Conservation (phyloP, 2,329 filamentous ascomycete genomes). For the Fonsecaea pugnacius region DNA sequence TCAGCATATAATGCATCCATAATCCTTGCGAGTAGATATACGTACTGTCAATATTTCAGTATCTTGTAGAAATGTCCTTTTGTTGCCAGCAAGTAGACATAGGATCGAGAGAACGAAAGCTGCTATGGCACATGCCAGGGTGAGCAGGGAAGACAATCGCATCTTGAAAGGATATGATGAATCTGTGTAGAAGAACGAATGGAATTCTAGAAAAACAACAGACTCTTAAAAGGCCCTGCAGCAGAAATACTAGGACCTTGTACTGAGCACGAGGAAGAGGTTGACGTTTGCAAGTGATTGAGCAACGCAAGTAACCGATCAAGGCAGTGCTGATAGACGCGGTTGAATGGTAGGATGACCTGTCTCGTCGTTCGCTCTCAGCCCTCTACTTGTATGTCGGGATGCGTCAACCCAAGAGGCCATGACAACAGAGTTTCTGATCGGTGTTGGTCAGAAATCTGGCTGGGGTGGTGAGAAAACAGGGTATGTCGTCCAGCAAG, state of each 20-base stretch:
- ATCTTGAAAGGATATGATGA: slow-evolving; percentile 40
- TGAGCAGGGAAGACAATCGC: slow-evolving; percentile 56
- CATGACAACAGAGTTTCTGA: slow-evolving; percentile 9
- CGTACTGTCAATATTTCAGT: slow-evolving; percentile 62
- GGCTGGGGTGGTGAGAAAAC: slow-evolving; percentile 12
- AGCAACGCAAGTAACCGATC: neutral
- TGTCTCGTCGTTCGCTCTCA: slow-evolving; percentile 5
- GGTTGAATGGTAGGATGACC: slow-evolving; percentile 9
- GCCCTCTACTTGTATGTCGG: slow-evolving; percentile 2
- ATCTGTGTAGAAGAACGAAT: slow-evolving; percentile 13
- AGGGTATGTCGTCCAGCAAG: slow-evolving; percentile 1
- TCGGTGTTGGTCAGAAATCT: slow-evolving; percentile 23
- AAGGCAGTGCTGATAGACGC: slow-evolving; percentile 3
- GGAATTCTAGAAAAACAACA: slow-evolving; percentile 7
- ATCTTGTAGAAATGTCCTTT: slow-evolving; percentile 60
- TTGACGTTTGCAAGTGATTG: neutral
- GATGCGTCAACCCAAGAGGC: slow-evolving; percentile 26
- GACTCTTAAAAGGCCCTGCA: neutral
- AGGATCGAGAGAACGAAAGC: slow-evolving; percentile 64
- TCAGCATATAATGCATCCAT: slow-evolving; percentile 20
- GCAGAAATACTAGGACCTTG: neutral
- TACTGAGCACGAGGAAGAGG: neutral
- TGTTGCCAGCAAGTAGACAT: slow-evolving; percentile 65
- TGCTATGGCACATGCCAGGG: slow-evolving; percentile 55
- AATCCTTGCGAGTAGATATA: slow-evolving; percentile 14